Percentiles rank a stretch among this genome's conserved stretches.
Conservation (phyloP, 1,284 basidiomycete genomes). For the Sanghuangporus sanghuang region DNA sequence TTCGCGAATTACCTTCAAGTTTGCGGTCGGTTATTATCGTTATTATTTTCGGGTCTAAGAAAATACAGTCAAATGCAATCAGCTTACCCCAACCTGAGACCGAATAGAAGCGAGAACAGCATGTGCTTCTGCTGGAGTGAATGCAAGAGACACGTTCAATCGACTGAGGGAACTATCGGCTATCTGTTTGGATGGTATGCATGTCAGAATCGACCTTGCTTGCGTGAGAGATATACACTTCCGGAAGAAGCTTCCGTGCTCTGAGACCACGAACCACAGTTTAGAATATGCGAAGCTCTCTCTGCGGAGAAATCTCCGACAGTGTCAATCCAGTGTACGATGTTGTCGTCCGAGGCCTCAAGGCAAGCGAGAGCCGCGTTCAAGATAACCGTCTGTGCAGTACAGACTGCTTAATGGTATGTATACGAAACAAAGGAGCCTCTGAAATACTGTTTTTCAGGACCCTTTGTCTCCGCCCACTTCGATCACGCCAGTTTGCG, state of each 20-base stretch:
- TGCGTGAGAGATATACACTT: background rate
- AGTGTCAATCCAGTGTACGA: constrained; percentile 66
- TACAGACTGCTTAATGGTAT: background rate
- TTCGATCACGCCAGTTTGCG: constrained; percentile 48
- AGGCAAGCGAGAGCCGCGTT: constrained; percentile 54
- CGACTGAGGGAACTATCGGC: constrained; percentile 25
- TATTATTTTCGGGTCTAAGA: background rate
- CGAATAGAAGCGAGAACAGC: constrained; percentile 43
- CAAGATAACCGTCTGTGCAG: constrained; percentile 46
- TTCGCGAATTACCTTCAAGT: constrained; percentile 2
- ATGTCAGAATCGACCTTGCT: background rate
- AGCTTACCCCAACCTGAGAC: constrained; percentile 28
- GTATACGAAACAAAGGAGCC: constrained; percentile 1
- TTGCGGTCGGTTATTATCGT: background rate
- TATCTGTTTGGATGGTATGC: background rate
- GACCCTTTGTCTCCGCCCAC: constrained; percentile 56
- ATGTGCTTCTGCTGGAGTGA: constrained; percentile 51
- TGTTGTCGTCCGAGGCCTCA: constrained; percentile 29
- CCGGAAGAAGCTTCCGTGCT: constrained; percentile 25
- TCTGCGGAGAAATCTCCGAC: constrained; percentile 59
- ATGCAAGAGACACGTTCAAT: constrained; percentile 49
- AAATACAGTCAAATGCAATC: constrained; percentile 1
- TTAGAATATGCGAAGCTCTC: constrained; percentile 29
- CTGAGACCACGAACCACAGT: constrained; percentile 24
- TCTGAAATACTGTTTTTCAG: constrained; percentile 55